These are phyloP conservation scores for Larix kaempferi DNA, from an alignment of 75 land plant genomes.

Conservation along the genomic window DNA sequence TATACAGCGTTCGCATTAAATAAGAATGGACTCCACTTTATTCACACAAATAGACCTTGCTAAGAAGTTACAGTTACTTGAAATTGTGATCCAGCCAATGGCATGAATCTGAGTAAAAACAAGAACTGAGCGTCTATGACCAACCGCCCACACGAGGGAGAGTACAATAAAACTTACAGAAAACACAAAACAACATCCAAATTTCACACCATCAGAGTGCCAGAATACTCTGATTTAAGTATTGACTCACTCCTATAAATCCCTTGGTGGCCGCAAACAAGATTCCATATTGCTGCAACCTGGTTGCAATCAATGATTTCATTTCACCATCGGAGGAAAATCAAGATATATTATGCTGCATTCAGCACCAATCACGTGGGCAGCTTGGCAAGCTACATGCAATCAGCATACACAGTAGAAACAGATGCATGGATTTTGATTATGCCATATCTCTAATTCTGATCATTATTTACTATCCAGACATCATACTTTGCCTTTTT, in stretches of 20 bases:
- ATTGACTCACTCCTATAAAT: slow-evolving; percentile 2
- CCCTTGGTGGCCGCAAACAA: slow-evolving; percentile 3
- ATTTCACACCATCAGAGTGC: slow-evolving; percentile 10
- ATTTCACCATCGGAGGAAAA: background rate
- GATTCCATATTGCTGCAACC: slow-evolving; percentile 3
- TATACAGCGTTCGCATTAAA: background rate
- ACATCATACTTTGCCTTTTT: background rate
- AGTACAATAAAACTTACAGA: slow-evolving; percentile 2
- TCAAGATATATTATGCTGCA: background rate
- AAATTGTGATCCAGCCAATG: background rate
- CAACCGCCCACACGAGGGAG: background rate
- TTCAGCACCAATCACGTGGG: slow-evolving; percentile 2
- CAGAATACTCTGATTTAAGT: background rate
- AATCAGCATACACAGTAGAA: background rate
- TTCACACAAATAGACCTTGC: slow-evolving; percentile 5
- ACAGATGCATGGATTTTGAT: slow-evolving; percentile 2
- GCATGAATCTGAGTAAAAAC: slow-evolving; percentile 2
- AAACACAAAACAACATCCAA: background rate
- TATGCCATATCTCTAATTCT: background rate
- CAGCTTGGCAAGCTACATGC: slow-evolving; percentile 13
- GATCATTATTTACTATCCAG: background rate
- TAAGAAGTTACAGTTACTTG: background rate
- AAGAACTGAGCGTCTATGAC: background rate
- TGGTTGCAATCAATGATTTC: slow-evolving; percentile 5
- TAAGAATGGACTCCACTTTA: slow-evolving; percentile 7